Base-by-base conservation (phyloP, 2,329 filamentous ascomycete species). In the Fusarium sp. region DNA sequence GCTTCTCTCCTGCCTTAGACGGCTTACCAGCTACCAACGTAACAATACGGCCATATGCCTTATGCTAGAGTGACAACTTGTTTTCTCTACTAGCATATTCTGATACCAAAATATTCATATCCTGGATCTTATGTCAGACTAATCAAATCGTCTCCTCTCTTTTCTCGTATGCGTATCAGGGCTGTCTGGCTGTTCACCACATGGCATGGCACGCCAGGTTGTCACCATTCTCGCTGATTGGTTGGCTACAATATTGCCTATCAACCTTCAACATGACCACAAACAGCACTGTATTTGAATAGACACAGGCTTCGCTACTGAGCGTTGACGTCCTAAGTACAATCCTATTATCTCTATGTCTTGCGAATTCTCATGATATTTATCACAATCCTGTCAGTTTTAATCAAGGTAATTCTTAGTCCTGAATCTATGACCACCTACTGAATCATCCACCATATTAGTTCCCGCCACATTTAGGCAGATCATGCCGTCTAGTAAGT, bases 241-340 rank as follows among this genome's bases (percentile, higher is more conserved):
- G 72, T 54, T 58, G 70, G 45, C 63, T 76, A 76, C 70, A 74
- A 68, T 41, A 54, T 39, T 39, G 27, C 57, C 56, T 54, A 53
- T 54, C 62, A 61, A 63, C 52, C 13, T 31, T 33, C 29, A 25
- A 25, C 52, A 44, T 15, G 31, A 27, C 39, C 18, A 20, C n/a
- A 15, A 46, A 46, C 17, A 25, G 29, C 38, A 35, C 38, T 45
- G n/a, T 33, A 10, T 18, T 31, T 31, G 36, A 15, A 42, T 12
- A 17, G 20, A 7, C n/a, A 55, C 14, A 20, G 14, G 22, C 22
- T 35, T 18, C 31, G 29, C n/a, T 56, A 18, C 31, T n/a, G 53
- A 45, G n/a, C 11, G 5, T 33, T 33, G 17, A 12, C 12, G 18
- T 35, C 17, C 18, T 47, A 18, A 7, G 31, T 56, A 17, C 31